Conservation (phyloP, 352 stramenopile species). For the Phytophthora lateralis region DNA sequence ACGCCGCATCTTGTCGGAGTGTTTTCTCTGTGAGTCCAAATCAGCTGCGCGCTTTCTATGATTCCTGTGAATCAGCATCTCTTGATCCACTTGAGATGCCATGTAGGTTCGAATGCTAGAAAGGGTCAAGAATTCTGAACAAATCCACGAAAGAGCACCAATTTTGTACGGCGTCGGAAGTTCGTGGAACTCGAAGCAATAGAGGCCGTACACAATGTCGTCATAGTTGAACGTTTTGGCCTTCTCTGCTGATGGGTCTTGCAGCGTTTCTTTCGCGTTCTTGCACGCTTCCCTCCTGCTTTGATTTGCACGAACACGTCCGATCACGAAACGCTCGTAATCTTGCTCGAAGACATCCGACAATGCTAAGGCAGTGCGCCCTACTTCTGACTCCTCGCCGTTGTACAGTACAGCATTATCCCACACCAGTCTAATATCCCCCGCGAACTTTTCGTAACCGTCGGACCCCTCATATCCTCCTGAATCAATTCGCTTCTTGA, state of each 20-base stretch:
- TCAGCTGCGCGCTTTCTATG: conserved; percentile 58
- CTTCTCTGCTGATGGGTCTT: conserved; percentile 22
- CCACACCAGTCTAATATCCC: conserved; percentile 85
- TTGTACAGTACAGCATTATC: conserved; percentile 85
- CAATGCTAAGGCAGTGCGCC: conserved; percentile 62
- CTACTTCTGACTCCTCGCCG: conserved; percentile 78
- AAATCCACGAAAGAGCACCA: conserved; percentile 68
- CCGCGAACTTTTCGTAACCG: conserved; percentile 69
- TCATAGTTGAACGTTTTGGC: conserved; percentile 46
- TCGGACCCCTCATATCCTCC: conserved; percentile 70
- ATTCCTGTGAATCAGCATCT: conserved; percentile 57
- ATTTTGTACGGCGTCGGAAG: conserved; percentile 68
- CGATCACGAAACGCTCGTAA: conserved; percentile 75
- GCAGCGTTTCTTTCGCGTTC: conserved; percentile 41
- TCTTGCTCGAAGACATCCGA: conserved; percentile 87
- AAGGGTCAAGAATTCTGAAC: conserved; percentile 68
- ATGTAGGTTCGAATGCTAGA: conserved; percentile 60
- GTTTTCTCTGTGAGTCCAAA: conserved; percentile 56
- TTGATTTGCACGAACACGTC: conserved; percentile 61
- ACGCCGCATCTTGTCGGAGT: conserved; percentile 52
- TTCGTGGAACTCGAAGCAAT: conserved; percentile 73
- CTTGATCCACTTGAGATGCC: conserved; percentile 62
- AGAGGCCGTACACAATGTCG: conserved; percentile 74
- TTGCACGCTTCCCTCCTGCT: conserved; percentile 59
- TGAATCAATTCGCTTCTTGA: conserved; percentile 77